Evolutionary conservation across 2,329 filamentous ascomycete genomes (phyloP).

Genomic region (Sphaerulina populicola): DNA sequence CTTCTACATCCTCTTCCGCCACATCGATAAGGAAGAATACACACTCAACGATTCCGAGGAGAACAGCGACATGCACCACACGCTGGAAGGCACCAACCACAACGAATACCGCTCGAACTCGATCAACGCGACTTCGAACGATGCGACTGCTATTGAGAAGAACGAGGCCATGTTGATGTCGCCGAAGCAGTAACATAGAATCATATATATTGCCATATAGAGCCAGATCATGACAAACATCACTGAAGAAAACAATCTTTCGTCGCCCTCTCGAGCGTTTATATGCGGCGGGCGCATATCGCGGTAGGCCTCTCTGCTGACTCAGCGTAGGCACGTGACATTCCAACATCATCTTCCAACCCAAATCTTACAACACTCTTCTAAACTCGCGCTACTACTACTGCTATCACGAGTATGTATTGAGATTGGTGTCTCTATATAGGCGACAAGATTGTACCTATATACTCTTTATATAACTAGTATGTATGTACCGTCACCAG

Average conservation of each 20-base stretch:
- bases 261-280: not conserved
- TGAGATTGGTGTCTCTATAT: no score
- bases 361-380: no score
- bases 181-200: slow-evolving; percentile 11
- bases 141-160: slow-evolving; percentile 7
- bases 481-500: no score
- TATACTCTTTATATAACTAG: no score
- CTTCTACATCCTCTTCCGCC: slow-evolving; percentile 43
- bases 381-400: no score
- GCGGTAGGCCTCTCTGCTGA: no score
- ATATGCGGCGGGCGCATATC: no score
- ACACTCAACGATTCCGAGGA: slow-evolving; percentile 16
- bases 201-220: not conserved
- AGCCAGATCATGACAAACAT: not conserved
- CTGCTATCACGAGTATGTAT: no score
- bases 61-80: slow-evolving; percentile 10
- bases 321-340: no score
- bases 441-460: no score
- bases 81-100: slow-evolving; percentile 7
- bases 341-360: no score
- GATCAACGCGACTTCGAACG: slow-evolving; percentile 8
- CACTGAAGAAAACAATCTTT: not conserved
- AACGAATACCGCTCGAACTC: slow-evolving; percentile 9
- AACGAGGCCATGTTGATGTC: slow-evolving; percentile 16
- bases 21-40: slow-evolving; percentile 33